Conservation (phyloP, 2,329 filamentous ascomycete genomes). For the Orbilia oligospora region DNA sequence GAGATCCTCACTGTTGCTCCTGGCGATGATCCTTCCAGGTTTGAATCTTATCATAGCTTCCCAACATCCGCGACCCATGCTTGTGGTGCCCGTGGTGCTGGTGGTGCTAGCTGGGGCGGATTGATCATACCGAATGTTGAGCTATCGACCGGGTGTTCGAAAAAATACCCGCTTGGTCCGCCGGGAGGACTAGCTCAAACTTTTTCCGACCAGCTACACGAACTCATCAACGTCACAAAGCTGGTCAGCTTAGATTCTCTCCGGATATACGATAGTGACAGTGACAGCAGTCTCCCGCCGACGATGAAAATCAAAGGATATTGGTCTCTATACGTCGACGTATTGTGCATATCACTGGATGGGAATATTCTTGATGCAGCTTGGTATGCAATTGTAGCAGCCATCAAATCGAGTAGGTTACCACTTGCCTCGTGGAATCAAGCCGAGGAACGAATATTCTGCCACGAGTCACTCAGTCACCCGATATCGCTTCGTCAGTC, state of each 20-base stretch:
- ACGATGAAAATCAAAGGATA: slow-evolving; percentile 80
- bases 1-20: slow-evolving; percentile 84
- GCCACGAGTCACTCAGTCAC: slow-evolving; percentile 69
- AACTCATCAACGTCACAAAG: slow-evolving; percentile 62
- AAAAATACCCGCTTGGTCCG: slow-evolving; percentile 85
- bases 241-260: slow-evolving; percentile 59
- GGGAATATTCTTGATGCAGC: slow-evolving; percentile 93
- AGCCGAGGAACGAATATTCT: slow-evolving; percentile 84
- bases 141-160: slow-evolving; percentile 89
- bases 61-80: slow-evolving; percentile 65
- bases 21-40: slow-evolving; percentile 73
- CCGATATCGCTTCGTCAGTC: slow-evolving; percentile 72
- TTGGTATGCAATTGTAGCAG: slow-evolving; percentile 86
- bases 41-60: slow-evolving; percentile 63
- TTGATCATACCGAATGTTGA: slow-evolving; percentile 95
- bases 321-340: slow-evolving; percentile 94
- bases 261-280: slow-evolving; percentile 60
- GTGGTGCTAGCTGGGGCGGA: slow-evolving; percentile 71
- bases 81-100: slow-evolving; percentile 63
- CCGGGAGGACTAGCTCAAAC: slow-evolving; percentile 74
- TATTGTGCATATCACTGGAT: slow-evolving; percentile 93
- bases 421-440: slow-evolving; percentile 86
- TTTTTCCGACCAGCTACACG: slow-evolving; percentile 81
- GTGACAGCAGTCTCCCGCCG: slow-evolving; percentile 63
- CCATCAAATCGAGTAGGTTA: slow-evolving; percentile 81